Evolutionary conservation across 1,284 basidiomycete genomes (phyloP).

Genomic region (Sporisorium graminicola): DNA sequence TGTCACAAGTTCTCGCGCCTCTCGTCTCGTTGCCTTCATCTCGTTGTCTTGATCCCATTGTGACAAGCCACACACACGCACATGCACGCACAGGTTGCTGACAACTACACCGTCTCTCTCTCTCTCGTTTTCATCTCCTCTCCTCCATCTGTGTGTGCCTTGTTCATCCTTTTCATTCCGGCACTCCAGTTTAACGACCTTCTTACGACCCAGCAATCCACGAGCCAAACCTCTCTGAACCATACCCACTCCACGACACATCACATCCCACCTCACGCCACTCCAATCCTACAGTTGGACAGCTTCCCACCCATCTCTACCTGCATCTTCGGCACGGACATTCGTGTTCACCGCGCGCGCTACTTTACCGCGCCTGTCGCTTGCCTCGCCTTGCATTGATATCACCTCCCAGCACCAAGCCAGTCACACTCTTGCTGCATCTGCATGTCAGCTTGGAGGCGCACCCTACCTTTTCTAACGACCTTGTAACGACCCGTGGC

Average conservation of each 20-base stretch:
- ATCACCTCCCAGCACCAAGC: constrained; percentile 1
- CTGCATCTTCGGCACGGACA: constrained; percentile 36
- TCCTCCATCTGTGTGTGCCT: constrained; percentile 1
- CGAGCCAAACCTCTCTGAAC: not conserved
- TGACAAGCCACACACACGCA: not conserved
- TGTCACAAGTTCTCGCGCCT: not conserved
- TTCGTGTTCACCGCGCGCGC: constrained; percentile 21
- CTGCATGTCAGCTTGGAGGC: constrained; percentile 37
- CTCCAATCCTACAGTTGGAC: constrained; percentile 14
- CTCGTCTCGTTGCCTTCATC: constrained; percentile 15
- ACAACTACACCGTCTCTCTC: constrained; percentile 8
- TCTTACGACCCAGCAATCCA: constrained; percentile 37
- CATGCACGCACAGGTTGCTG: constrained; percentile 4
- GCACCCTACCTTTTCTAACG: constrained; percentile 31
- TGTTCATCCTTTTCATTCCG: constrained; percentile 21
- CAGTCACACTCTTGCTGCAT: constrained; percentile 14
- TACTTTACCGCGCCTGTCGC: constrained; percentile 11
- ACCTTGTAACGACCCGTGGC: constrained; percentile 43
- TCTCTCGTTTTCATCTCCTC: not conserved
- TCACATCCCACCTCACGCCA: constrained; percentile 40
- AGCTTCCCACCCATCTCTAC: constrained; percentile 5
- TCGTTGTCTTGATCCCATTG: not conserved
- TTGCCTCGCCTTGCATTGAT: constrained; percentile 5
- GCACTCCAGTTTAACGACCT: constrained; percentile 37
- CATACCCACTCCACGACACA: constrained; percentile 11